phyloP scores from a whole-genome alignment of 1,284 basidiomycete genomes.

The Ganoderma meredithae region DNA sequence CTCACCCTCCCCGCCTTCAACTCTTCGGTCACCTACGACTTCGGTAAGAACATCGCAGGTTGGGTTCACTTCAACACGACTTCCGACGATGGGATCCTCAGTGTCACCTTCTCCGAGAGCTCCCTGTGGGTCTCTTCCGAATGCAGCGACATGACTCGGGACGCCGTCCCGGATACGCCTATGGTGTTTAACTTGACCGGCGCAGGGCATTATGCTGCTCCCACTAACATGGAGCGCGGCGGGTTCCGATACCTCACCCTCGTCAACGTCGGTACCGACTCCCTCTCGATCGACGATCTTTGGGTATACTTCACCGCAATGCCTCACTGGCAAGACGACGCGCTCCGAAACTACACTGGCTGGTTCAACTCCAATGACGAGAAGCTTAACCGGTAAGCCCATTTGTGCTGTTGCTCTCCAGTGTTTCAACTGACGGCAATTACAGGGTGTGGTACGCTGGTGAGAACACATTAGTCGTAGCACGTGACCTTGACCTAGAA shows the following conservation, averaged over 20 bases:
- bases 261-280: slow-evolving; percentile 20
- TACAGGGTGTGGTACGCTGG: slow-evolving; percentile 32
- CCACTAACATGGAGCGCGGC: slow-evolving; percentile 27
- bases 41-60: slow-evolving; percentile 32
- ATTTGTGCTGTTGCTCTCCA: neutral
- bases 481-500: neutral
- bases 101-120: slow-evolving; percentile 31
- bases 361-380: slow-evolving; percentile 27
- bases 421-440: neutral
- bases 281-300: slow-evolving; percentile 20
- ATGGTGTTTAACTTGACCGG: slow-evolving; percentile 26
- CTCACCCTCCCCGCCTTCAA: slow-evolving; percentile 21
- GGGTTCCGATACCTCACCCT: slow-evolving; percentile 31
- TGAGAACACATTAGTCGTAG: neutral
- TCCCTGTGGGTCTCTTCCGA: slow-evolving; percentile 30
- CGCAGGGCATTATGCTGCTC: slow-evolving; percentile 21
- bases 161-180: slow-evolving; percentile 19
- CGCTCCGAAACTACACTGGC: slow-evolving; percentile 25
- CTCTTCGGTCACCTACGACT: slow-evolving; percentile 32
- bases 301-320: slow-evolving; percentile 31
- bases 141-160: slow-evolving; percentile 22
- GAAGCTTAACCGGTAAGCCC: slow-evolving; percentile 14
- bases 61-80: slow-evolving; percentile 25
- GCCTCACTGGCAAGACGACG: slow-evolving; percentile 29
- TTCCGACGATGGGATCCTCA: slow-evolving; percentile 24